Percentiles rank a stretch among this genome's conserved stretches.
Conservation (phyloP, 176 grass and related monocot species). For the Luzula sylvatica region DNA sequence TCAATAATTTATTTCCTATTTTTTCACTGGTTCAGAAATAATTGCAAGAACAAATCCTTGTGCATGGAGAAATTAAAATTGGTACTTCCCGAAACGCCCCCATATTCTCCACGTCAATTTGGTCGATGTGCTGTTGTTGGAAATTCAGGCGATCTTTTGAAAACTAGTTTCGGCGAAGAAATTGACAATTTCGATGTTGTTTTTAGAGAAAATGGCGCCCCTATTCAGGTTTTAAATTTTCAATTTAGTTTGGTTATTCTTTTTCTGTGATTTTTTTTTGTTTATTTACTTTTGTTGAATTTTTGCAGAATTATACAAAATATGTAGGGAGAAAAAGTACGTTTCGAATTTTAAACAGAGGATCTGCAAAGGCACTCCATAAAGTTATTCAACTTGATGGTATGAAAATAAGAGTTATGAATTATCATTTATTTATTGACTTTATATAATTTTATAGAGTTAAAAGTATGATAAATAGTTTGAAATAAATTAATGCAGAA, state of each 20-base stretch:
- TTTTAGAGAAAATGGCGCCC: constrained; percentile 89
- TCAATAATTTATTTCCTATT: neutral
- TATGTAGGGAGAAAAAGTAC: constrained; percentile 94
- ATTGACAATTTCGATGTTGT: constrained; percentile 90
- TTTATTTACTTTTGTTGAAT: constrained; percentile 8
- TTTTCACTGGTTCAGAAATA: constrained; percentile 39
- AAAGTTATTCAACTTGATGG: constrained; percentile 97
- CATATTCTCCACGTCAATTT: constrained; percentile 72
- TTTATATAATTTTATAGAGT: neutral
- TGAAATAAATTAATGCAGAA: constrained; percentile 41
- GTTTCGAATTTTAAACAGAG: constrained; percentile 95
- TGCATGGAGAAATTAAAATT: constrained; percentile 86
- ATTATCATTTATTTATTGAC: constrained; percentile 1
- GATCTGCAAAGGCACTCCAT: constrained; percentile 95
- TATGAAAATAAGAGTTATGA: constrained; percentile 18
- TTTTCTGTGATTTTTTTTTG: constrained; percentile 7
- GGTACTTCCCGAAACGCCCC: constrained; percentile 71
- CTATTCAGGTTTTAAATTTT: constrained; percentile 49
- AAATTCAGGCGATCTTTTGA: constrained; percentile 94
- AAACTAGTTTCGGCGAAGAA: constrained; percentile 90
- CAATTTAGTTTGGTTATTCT: constrained; percentile 3
- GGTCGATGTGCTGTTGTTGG: constrained; percentile 79
- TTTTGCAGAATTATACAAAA: constrained; percentile 78
- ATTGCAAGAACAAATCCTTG: constrained; percentile 60
- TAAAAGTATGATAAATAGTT: constrained; percentile 14